Percentiles rank a stretch among this genome's conserved stretches.
Evolutionary conservation across 2,329 filamentous ascomycete genomes (phyloP).

Genomic region (Colletotrichum sidae): DNA sequence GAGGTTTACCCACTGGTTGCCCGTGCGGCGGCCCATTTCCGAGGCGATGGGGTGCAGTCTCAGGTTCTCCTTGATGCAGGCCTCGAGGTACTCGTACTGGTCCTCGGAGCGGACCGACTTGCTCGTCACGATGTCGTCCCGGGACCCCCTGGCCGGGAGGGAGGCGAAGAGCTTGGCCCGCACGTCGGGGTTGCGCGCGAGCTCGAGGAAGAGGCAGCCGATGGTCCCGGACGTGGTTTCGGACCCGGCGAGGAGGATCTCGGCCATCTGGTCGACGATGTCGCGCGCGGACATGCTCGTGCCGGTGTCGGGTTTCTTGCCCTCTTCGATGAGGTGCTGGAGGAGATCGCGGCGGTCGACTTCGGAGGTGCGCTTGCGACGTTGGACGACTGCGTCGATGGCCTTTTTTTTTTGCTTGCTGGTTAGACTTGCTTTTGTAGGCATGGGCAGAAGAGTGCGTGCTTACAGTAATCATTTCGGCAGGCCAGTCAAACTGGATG

Average conservation of each 20-base stretch:
- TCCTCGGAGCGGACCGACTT: constrained; percentile 23
- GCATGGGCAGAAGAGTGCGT: not conserved
- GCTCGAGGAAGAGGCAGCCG: constrained; percentile 42
- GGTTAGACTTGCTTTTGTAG: not conserved
- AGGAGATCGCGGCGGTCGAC: constrained; percentile 30
- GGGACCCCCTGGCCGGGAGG: constrained; percentile 15
- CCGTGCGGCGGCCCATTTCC: constrained; percentile 35
- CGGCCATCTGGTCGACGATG: constrained; percentile 37
- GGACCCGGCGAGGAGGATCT: constrained; percentile 43
- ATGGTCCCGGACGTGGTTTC: constrained; percentile 44
- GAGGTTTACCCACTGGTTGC: constrained; percentile 31
- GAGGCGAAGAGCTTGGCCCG: constrained; percentile 36
- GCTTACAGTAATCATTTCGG: constrained; percentile 29
- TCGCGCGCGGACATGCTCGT: constrained; percentile 36
- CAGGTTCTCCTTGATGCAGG: constrained; percentile 82
- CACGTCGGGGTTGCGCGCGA: constrained; percentile 41
- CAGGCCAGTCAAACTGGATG: constrained; percentile 31
- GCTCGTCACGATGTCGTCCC: constrained; percentile 27
- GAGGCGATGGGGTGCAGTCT: constrained; percentile 70
- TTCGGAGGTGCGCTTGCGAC: constrained; percentile 24
- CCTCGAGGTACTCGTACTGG: constrained; percentile 71
- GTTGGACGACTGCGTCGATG: constrained; percentile 32
- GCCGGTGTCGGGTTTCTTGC: constrained; percentile 35
- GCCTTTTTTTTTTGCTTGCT: not conserved
- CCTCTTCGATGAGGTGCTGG: constrained; percentile 35